phyloP scores from a whole-genome alignment of 2,329 filamentous ascomycete genomes.

The Aotearoamyces nothofagi region DNA sequence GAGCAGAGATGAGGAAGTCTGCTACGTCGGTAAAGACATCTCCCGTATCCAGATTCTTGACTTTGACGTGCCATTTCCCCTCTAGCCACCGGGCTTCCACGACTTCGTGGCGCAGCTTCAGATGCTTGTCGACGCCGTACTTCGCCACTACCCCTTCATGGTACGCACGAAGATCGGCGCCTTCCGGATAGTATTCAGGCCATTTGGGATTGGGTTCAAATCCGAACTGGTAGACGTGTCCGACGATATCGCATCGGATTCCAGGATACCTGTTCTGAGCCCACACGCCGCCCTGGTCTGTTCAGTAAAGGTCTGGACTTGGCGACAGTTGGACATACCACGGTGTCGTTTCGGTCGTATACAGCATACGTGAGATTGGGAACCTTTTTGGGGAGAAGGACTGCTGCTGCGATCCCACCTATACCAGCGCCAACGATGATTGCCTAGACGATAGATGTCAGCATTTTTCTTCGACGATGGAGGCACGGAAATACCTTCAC shows the following conservation, averaged over 20 bases:
- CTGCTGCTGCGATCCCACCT: too few species aligned
- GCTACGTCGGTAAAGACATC: slow-evolving; percentile 4
- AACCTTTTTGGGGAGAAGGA: too few species aligned
- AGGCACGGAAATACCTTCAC: too few species aligned
- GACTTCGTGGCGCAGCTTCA: slow-evolving; percentile 38
- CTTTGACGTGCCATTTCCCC: slow-evolving; percentile 26
- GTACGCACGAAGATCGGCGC: slow-evolving; percentile 41
- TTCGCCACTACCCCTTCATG: slow-evolving; percentile 33
- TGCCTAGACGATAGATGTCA: too few species aligned
- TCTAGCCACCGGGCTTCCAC: too few species aligned
- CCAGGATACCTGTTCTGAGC: slow-evolving; percentile 26
- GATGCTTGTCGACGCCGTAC: slow-evolving; percentile 34
- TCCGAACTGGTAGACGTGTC: slow-evolving; percentile 39
- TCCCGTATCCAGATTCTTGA: slow-evolving; percentile 18
- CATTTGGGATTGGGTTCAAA: slow-evolving; percentile 42
- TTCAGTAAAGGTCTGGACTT: too few species aligned
- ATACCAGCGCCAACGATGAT: too few species aligned
- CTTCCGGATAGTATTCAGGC: slow-evolving; percentile 37
- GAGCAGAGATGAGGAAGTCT: slow-evolving; percentile 4
- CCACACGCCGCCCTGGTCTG: slow-evolving; percentile 40
- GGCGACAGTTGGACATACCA: too few species aligned
- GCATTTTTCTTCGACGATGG: too few species aligned
- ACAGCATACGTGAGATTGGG: too few species aligned
- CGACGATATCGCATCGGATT: slow-evolving; percentile 25
- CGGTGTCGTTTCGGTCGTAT: too few species aligned